Evolutionary conservation across 352 stramenopile genomes (phyloP), one percentile per base, ranked within the genome.

Genomic region (Phytophthora melonis): DNA sequence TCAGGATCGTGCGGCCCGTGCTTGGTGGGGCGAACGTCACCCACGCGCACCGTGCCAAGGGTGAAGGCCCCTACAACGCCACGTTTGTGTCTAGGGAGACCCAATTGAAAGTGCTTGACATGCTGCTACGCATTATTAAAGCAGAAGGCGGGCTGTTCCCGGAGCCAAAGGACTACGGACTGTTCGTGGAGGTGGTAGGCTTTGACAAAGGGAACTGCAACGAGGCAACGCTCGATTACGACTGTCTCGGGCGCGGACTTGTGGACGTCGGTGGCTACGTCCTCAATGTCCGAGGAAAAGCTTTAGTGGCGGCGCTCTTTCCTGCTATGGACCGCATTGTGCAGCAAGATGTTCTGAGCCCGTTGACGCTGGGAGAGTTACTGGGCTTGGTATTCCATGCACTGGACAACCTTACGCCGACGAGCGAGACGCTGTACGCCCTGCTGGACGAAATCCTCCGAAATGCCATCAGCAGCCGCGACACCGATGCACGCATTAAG

Each of bases 21-120:
- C 70, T 94, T 2, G 87, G 87, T 6, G 83, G 84, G 23, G 78
- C 88, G 34, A 88, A 93, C 47, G 72, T 85, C 25, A 92, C 86
- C 6, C 78, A 92, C 55, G 81, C 86, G 16, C 86, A 94, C 47
- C 76, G 70, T 41, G 47, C 63, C 8, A 68, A 73, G 1, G 66
- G 60, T 3, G 79, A 91, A 68, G 69, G 39, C 8, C 39, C 53
- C 13, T 91, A 88, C 50, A 59, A 66, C 0, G 69, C 84, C 1
- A 25, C 60, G 8, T 79, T 77, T n/a, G 52, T 93, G 2, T 60
- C 82, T 0, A 79, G 73, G 32, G 47, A 41, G 3, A 80, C 76
- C 19, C 85, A 93, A 54, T 21, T 78, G 3, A 62, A 70, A 36
- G 85, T 81, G 19, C 69, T 93, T 0, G 32, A 65, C 0, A 61